Percentiles rank a stretch among this genome's conserved stretches.
Evolutionary conservation across 75 land plant species (phyloP).

Genomic region (Selaginella moellendorffii): DNA sequence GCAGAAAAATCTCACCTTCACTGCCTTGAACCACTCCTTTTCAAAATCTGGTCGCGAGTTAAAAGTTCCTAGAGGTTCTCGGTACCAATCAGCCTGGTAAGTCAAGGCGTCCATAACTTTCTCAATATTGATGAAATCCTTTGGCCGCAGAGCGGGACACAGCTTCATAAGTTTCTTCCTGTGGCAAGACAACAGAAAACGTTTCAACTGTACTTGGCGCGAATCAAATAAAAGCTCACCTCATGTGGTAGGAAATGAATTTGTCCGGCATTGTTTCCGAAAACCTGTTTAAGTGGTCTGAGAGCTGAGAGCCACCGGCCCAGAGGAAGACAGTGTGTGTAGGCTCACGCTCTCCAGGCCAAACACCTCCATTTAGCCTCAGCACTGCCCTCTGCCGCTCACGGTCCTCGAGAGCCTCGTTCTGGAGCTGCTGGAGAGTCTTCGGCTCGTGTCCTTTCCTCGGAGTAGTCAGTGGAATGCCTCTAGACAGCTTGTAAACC

Average conservation of each 20-base stretch:
- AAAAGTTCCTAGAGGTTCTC: conserved; percentile 57
- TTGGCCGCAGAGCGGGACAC: conserved; percentile 74
- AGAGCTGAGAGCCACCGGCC: conserved; percentile 88
- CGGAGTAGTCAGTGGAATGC: conserved; percentile 63
- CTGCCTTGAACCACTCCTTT: conserved; percentile 39
- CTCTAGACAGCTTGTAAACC: conserved; percentile 55
- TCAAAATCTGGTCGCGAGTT: conserved; percentile 65
- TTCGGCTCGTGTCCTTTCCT: conserved; percentile 68
- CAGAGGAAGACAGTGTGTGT: conserved; percentile 73
- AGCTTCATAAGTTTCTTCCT: conserved; percentile 46
- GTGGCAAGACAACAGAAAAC: conserved; percentile 4
- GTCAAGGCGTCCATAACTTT: conserved; percentile 72
- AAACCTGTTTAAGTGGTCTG: conserved; percentile 12
- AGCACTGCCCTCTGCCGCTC: conserved; percentile 71
- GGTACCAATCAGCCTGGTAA: conserved; percentile 61
- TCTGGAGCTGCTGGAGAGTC: conserved; percentile 68
- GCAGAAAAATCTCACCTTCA: conserved; percentile 28
- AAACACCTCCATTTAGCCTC: conserved; percentile 52
- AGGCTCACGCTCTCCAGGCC: conserved; percentile 79
- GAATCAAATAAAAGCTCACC: conserved; percentile 24
- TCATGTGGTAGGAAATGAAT: conserved; percentile 49
- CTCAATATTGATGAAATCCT: conserved; percentile 73
- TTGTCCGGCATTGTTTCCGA: conserved; percentile 44
- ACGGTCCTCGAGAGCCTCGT: conserved; percentile 68
- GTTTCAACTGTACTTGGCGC: neutral